phyloP scores from a whole-genome alignment of 2,329 filamentous ascomycete species.

The Zelopaecilomyces penicillatus region DNA sequence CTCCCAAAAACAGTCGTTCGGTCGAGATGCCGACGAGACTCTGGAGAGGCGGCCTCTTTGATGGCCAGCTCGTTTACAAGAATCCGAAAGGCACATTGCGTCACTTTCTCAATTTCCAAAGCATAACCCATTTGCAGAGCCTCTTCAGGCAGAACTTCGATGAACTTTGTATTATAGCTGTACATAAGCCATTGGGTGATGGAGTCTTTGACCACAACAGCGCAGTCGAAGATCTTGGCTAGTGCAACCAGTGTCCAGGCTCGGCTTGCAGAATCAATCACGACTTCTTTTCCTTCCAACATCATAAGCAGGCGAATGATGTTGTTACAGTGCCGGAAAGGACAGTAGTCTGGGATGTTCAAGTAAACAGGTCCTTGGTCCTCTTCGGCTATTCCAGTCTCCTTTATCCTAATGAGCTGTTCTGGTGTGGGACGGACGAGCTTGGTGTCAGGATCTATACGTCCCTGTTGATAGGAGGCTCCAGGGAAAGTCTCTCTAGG shows the following conservation, averaged over 20 bases:
- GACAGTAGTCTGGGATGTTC: constrained; percentile 51
- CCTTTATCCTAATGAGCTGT: constrained; percentile 16
- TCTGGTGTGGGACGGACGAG: constrained; percentile 3
- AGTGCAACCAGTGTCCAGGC: constrained; percentile 59
- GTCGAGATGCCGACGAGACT: constrained; percentile 1
- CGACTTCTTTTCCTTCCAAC: constrained; percentile 45
- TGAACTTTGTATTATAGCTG: constrained; percentile 45
- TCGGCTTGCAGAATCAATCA: constrained; percentile 56
- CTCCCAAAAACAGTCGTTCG: constrained; percentile 37
- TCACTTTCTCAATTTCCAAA: constrained; percentile 34
- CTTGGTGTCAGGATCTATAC: no score
- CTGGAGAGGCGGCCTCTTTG: constrained; percentile 22
- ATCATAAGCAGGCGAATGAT: constrained; percentile 55
- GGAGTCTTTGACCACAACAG: constrained; percentile 34
- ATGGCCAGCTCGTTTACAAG: constrained; percentile 57
- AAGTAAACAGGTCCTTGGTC: no score
- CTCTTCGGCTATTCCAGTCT: not conserved
- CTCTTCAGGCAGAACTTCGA: constrained; percentile 56
- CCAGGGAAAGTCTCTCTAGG: no score
- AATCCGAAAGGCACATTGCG: constrained; percentile 46
- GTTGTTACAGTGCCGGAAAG: constrained; percentile 51
- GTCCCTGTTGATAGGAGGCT: no score
- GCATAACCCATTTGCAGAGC: constrained; percentile 47
- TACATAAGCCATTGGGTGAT: constrained; percentile 52
- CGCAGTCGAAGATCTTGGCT: constrained; percentile 50